Conservation (phyloP, 495 filamentous ascomycete species). For the Hypomontagnella submonticulosa region DNA sequence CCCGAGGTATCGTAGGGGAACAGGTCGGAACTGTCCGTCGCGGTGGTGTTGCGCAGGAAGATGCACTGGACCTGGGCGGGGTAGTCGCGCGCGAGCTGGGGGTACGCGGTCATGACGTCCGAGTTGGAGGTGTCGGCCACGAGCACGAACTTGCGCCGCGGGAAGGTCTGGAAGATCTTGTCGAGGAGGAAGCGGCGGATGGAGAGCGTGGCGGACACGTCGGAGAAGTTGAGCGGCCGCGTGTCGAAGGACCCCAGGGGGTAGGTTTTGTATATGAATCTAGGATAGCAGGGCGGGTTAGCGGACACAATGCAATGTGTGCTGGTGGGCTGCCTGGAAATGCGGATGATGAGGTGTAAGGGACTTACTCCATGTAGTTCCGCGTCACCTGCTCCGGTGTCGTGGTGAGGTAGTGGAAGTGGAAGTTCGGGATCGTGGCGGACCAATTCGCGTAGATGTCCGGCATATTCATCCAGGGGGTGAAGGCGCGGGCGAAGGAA, state of each 20-base stretch:
- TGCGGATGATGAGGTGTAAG: not conserved
- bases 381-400: constrained; percentile 82
- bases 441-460: constrained; percentile 77
- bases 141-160: constrained; percentile 77
- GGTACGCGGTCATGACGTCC: constrained; percentile 81
- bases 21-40: constrained; percentile 68
- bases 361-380: constrained; percentile 72
- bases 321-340: not conserved
- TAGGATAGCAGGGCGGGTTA: not conserved
- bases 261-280: constrained; percentile 77
- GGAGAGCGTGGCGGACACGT: constrained; percentile 73
- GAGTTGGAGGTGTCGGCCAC: constrained; percentile 81
- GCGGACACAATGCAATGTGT: not conserved
- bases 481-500: constrained; percentile 77
- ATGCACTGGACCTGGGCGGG: constrained; percentile 82
- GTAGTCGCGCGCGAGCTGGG: constrained; percentile 69
- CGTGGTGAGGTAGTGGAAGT: constrained; percentile 87
- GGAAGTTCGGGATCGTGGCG: constrained; percentile 65
- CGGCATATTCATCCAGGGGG: constrained; percentile 82
- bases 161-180: constrained; percentile 79
- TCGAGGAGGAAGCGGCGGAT: constrained; percentile 75
- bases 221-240: constrained; percentile 81
- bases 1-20: constrained; percentile 80
- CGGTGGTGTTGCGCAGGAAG: constrained; percentile 76
- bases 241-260: constrained; percentile 79